Evolutionary conservation across 768 basidiomycete genomes (phyloP), one percentile per base, ranked within the genome.

Genomic region (Serendipita sp.): DNA sequence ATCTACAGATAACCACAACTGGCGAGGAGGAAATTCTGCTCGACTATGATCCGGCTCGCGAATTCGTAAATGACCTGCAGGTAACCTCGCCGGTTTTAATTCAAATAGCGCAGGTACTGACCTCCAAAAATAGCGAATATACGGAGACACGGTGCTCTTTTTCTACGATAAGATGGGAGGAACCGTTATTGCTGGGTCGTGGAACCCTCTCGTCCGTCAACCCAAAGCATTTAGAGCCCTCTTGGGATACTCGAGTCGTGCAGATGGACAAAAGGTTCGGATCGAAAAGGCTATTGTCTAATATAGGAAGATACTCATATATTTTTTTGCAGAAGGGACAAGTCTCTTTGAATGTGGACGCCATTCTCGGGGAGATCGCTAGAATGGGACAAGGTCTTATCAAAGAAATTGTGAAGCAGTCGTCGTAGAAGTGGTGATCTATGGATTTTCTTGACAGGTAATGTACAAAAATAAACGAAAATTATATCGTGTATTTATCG

Each of bases 91-190:
- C n/a, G 23, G 23, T 38, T 32, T 3, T n/a, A 48, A 44, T 16
- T 63, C 44, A 46, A 36, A 54, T 64, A 32, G 41, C 44, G 13
- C 63, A 56, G 3, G 32, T 48, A 65, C 30, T 46, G 18, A 66
- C 36, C 3, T 66, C 45, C 65, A 30, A 32, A 66, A 41, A 32
- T 66, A 93, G 88, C 78, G 80, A 18, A 75, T 84, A 3, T 93
- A 91, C 70, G 77, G 81, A 0, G 86, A 90, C 67, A 86, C 86
- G 0, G 80, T 89, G 68, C 82, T 88, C 65, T 78, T 95, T 44
- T 99, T 98, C 78, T 83, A 83, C 69, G 94, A 98, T 68, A 76
- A 81, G 0, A 79, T 84, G 38, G 96, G 96, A 11, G 91, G 93
- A 0, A 77, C 82, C 65, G 76, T 77, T 38, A 86, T 93, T 63